Base-by-base conservation (phyloP, 2,329 filamentous ascomycete species). In the Ampelomyces quisqualis region DNA sequence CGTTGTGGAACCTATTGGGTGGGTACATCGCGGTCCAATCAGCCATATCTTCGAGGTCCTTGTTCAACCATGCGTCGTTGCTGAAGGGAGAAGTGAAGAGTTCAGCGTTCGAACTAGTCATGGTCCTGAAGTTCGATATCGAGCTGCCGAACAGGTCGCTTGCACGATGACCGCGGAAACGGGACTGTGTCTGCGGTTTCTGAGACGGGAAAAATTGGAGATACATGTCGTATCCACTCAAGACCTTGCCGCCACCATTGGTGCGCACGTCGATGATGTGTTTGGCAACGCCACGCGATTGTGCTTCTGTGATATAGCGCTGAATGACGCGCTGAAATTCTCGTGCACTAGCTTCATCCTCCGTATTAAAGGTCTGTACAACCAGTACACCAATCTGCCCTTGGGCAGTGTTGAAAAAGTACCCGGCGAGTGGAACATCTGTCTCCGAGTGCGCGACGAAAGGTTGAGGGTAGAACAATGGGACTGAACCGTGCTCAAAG, bases 201-300 rank as follows among this genome's bases (percentile, higher is more conserved):
- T 68, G 51, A 0, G 47, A 49, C 0, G 78, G 78, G 64, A 80
- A 80, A 49, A 81, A 73, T 53, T 79, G 74, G 10, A 70, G 69
- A 49, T 81, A 83, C 3, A 60, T 56, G 41, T 73, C 70, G 50
- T 69, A 70, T 24, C 66, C 70, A 0, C 64, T 57, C 4, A 67
- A 40, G 6, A 70, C 57, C 14, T 59, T 64, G 10, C 84, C 84
- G 15, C 84, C 84, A 1, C 70, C 70, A 51, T 87, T 88, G 7
- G 69, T 72, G 4, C 77, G 75, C 5, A 87, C 54, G 51, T 87
- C 84, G 47, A 87, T 77, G 32, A 87, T 71, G 5, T 86, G 69
- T 54, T 78, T 82, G 17, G 69, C 75, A 51, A 81, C 79, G 1
- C 73, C 71, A 4, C 70, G 69, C 0, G 61, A 51, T 34, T 75